Evolutionary conservation across 2,329 filamentous ascomycete genomes (phyloP), one percentile per base, ranked within the genome.

Genomic region (Cytospora chrysosperma): DNA sequence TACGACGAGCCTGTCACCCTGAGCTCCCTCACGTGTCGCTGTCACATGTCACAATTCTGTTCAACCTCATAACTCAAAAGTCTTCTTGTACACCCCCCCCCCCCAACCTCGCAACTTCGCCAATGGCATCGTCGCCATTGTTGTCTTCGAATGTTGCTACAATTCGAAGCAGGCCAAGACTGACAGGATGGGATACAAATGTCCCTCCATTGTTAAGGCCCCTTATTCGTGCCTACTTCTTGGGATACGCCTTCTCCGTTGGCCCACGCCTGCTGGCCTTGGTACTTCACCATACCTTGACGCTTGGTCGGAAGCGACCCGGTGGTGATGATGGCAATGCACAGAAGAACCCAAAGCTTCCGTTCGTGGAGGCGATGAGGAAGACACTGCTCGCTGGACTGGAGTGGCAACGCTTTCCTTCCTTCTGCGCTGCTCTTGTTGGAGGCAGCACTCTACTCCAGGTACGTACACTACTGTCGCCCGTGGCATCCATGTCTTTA

Each of bases 381-480:
- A 75, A 70, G 51, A 81, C 85, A 62, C 71, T 88, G 37, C 75
- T 74, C 49, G 78, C 78, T 9, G 85, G 83, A 3, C 74, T 88
- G 19, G 82, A 85, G 52, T 75, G 77, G 61, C 81, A 82, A 65
- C 79, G 85, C 10, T 88, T 88, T 69, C 85, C 86, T 51, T 78
- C 85, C 4, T 88, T 88, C 70, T 88, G 86, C 71, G 86, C 85
- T 9, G 77, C 80, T 8, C 74, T 88, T 12, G 81, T 85, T 47
- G 86, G 86, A 37, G 85, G 85, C 47, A 83, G 81, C 67, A 86
- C 85, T 27, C 71, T 88, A n/a, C 71, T 88, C n/a, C 80, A 87
- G 78, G 85, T 83, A 75, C 69, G 78, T 70, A 47, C n/a, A 47
- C 8, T 5, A 24, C 24, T 24, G 2, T 12, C n/a, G 9, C 7